Evolutionary conservation across 352 stramenopile species (phyloP).

Genomic region (Phytopythium vexans): DNA sequence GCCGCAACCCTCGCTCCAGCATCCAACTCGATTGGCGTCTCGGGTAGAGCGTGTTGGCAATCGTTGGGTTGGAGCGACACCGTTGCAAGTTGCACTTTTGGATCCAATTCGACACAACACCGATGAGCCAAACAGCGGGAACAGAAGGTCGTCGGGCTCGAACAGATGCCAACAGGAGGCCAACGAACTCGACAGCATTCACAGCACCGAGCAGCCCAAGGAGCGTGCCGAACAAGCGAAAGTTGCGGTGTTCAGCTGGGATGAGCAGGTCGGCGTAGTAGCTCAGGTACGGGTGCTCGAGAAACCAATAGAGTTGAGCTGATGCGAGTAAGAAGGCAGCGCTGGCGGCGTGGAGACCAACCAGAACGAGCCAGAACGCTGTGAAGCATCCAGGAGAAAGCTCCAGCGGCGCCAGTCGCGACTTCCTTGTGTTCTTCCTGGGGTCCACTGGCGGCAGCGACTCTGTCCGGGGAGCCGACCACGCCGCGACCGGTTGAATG

Average conservation of each 20-base stretch:
- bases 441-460: no score
- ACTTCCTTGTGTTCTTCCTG: no score
- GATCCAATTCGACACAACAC: no score
- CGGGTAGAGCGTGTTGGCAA: no score
- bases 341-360: constrained; percentile 15
- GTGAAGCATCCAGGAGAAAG: constrained; percentile 2
- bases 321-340: constrained; percentile 13
- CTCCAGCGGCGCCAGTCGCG: no score
- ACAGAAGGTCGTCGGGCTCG: neutral
- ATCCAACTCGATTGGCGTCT: neutral
- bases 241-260: constrained; percentile 14
- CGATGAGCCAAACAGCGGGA: neutral
- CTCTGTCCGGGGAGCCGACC: no score
- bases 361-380: constrained; percentile 12
- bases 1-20: neutral
- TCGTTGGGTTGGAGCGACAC: no score
- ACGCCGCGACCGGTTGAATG: no score
- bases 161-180: constrained; percentile 8
- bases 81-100: no score
- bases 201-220: constrained; percentile 18
- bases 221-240: constrained; percentile 17
- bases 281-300: constrained; percentile 36
- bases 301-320: constrained; percentile 25
- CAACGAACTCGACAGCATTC: constrained; percentile 12
- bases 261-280: constrained; percentile 45